phyloP scores from a whole-genome alignment of 176 grass and related monocot species.

The Luzula sylvatica region DNA sequence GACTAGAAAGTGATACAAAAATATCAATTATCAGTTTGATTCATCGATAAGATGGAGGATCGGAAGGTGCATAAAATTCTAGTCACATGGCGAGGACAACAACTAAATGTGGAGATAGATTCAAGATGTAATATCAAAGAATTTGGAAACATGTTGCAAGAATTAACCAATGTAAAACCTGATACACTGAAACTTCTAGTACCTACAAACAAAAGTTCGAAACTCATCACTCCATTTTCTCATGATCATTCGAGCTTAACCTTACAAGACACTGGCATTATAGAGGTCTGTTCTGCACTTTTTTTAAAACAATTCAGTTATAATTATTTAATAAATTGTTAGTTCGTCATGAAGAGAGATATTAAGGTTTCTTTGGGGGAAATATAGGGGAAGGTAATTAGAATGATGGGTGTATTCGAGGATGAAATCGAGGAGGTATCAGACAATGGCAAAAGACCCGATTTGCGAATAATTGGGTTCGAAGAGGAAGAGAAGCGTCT shows the following conservation, averaged over 20 bases:
- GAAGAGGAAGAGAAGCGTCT: slow-evolving; percentile 79
- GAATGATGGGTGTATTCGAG: slow-evolving; percentile 88
- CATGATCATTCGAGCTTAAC: slow-evolving; percentile 40
- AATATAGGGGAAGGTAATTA: slow-evolving; percentile 54
- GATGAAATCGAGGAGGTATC: slow-evolving; percentile 95
- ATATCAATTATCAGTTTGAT: no score
- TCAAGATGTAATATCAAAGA: slow-evolving; percentile 62
- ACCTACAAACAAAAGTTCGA: slow-evolving; percentile 72
- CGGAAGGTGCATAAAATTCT: slow-evolving; percentile 37
- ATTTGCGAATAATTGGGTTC: slow-evolving; percentile 82
- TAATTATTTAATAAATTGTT: slow-evolving; percentile 20
- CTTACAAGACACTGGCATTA: slow-evolving; percentile 58
- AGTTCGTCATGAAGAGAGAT: neutral
- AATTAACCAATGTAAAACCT: slow-evolving; percentile 72
- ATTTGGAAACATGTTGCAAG: slow-evolving; percentile 65
- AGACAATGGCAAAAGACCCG: slow-evolving; percentile 43
- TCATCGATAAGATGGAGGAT: slow-evolving; percentile 34
- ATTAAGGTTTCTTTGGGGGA: neutral
- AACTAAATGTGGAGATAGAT: slow-evolving; percentile 58
- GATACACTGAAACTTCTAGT: slow-evolving; percentile 83
- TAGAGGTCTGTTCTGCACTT: slow-evolving; percentile 26
- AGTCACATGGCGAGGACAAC: slow-evolving; percentile 71
- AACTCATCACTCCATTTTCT: slow-evolving; percentile 55
- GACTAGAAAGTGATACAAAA: neutral
- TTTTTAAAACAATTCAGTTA: neutral